Percentiles rank a stretch among this genome's conserved stretches.
phyloP scores from a whole-genome alignment of 371 early-diverging fungal species.

The Massospora cicadina region DNA sequence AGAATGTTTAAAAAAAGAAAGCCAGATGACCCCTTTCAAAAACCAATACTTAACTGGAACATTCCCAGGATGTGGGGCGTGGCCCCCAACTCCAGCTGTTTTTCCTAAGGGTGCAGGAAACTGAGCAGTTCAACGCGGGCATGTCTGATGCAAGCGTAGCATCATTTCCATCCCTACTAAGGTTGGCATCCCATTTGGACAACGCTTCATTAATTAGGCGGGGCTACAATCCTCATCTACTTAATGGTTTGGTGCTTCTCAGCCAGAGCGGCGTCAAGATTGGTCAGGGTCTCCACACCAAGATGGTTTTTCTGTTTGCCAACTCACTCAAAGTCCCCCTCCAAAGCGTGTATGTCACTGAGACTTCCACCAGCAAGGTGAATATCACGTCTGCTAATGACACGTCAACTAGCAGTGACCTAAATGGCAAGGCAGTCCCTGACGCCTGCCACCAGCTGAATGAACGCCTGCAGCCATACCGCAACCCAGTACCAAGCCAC shows the following conservation, averaged over 20 bases:
- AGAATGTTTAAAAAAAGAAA: slow-evolving; percentile 42
- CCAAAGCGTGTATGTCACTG: slow-evolving; percentile 36
- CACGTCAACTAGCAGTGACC: slow-evolving; percentile 49
- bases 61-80: slow-evolving; percentile 40
- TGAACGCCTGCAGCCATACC: slow-evolving; percentile 41
- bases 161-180: slow-evolving; percentile 51
- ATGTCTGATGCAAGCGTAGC: slow-evolving; percentile 52
- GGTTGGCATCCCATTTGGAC: slow-evolving; percentile 48
- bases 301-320: slow-evolving; percentile 54
- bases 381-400: slow-evolving; percentile 54
- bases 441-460: slow-evolving; percentile 44
- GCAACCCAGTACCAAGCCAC: too few relatives aligned
- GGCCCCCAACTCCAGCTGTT: slow-evolving; percentile 25
- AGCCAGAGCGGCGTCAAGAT: slow-evolving; percentile 69
- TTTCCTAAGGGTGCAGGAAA: slow-evolving; percentile 21
- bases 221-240: slow-evolving; percentile 58
- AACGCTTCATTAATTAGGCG: slow-evolving; percentile 54
- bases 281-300: slow-evolving; percentile 71
- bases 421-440: slow-evolving; percentile 57
- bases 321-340: slow-evolving; percentile 43
- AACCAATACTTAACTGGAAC: slow-evolving; percentile 41
- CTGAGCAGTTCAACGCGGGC: slow-evolving; percentile 36
- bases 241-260: slow-evolving; percentile 53
- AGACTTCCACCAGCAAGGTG: slow-evolving; percentile 50
- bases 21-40: slow-evolving; percentile 43